A percentile compares a stretch with the other conserved stretches of the same genome.
These are phyloP conservation scores for Cichorium intybus DNA, from an alignment of 140 eudicot genomes.

Conservation along the genomic window DNA sequence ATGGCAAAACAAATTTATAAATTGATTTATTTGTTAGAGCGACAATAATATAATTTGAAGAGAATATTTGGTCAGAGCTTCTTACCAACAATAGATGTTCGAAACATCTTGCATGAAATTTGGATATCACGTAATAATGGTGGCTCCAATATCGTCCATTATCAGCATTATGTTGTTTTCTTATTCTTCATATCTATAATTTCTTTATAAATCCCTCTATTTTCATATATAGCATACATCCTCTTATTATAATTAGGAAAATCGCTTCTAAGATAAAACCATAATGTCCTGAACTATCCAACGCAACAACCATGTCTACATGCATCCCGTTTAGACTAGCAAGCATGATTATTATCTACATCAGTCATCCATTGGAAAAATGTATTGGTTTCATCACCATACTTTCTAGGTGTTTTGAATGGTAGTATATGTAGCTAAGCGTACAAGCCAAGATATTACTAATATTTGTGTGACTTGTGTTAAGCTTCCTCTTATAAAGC, in stretches of 20 bases:
- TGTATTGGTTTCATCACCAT: constrained; percentile 10
- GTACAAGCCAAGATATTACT: constrained; percentile 66
- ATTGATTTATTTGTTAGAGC: background rate
- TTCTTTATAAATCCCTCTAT: constrained; percentile 77
- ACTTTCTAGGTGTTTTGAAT: constrained; percentile 49
- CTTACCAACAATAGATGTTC: constrained; percentile 88
- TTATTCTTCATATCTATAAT: constrained; percentile 93
- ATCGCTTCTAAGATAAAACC: constrained; percentile 70
- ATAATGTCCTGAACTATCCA: constrained; percentile 73
- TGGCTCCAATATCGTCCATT: constrained; percentile 89
- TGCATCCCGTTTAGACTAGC: constrained; percentile 51
- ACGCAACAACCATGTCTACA: constrained; percentile 62
- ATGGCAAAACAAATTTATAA: background rate
- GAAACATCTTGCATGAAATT: constrained; percentile 92
- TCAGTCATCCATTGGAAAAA: constrained; percentile 72
- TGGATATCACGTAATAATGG: constrained; percentile 63
- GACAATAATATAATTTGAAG: too few relatives aligned
- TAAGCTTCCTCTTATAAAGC: constrained; percentile 61
- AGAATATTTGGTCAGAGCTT: background rate
- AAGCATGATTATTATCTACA: constrained; percentile 58
- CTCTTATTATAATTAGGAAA: constrained; percentile 62
- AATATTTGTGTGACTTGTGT: constrained; percentile 86
- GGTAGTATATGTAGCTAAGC: constrained; percentile 60
- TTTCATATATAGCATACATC: constrained; percentile 76
- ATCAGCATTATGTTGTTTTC: constrained; percentile 87